These are phyloP conservation scores for Pseudogymnoascus sp. DNA, from an alignment of 2,329 filamentous ascomycete species.

Conservation along the genomic window DNA sequence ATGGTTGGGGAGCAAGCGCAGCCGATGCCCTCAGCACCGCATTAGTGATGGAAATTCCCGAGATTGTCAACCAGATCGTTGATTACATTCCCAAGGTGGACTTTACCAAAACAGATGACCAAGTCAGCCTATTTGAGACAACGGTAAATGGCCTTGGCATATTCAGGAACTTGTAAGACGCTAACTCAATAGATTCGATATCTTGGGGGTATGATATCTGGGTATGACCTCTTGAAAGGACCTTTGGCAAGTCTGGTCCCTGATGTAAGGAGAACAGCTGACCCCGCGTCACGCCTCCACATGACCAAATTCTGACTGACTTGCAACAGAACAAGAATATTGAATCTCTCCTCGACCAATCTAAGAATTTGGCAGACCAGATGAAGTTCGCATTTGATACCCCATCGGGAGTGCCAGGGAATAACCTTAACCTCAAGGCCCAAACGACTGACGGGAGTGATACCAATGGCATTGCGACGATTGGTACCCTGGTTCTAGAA, in stretches of 20 bases:
- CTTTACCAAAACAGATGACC: conserved; percentile 51
- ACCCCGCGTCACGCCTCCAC: conserved; percentile 19
- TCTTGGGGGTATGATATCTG: conserved; percentile 67
- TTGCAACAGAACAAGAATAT: conserved; percentile 34
- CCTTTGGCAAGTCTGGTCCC: conserved; percentile 47
- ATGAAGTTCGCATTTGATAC: conserved; percentile 75
- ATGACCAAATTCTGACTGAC: conserved; percentile 17
- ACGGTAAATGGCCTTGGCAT: conserved; percentile 75
- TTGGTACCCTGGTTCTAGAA: conserved; percentile 73
- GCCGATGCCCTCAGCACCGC: conserved; percentile 76
- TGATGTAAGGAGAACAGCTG: conserved; percentile 25
- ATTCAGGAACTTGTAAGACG: neutral
- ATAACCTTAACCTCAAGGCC: conserved; percentile 54
- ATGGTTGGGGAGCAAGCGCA: conserved; percentile 77
- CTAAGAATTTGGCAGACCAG: conserved; percentile 60
- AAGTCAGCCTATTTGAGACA: conserved; percentile 78
- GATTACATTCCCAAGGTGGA: conserved; percentile 63
- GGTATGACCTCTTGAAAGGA: conserved; percentile 64
- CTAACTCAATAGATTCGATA: conserved; percentile 55
- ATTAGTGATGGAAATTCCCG: conserved; percentile 62
- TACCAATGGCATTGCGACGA: conserved; percentile 66
- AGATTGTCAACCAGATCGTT: conserved; percentile 64
- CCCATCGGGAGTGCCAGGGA: conserved; percentile 64
- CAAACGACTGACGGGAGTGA: conserved; percentile 41
- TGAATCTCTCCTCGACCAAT: conserved; percentile 56